Conservation (phyloP, 2,329 filamentous ascomycete species). For the Graphilbum fragrans region DNA sequence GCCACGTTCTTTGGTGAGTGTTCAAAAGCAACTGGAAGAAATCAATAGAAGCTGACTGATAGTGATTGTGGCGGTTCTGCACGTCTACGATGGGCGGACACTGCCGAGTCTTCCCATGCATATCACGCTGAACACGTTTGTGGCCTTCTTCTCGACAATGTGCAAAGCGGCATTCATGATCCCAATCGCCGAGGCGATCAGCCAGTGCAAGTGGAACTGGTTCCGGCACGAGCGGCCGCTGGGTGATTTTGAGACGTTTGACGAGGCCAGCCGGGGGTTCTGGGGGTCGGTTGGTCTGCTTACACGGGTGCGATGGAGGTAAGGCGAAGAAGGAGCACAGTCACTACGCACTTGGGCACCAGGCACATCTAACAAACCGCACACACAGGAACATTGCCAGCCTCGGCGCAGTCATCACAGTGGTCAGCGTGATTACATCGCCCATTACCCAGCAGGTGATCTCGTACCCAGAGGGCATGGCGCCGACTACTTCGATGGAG, state of each 20-base stretch:
- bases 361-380: background rate
- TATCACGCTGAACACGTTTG: constrained; percentile 16
- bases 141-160: constrained; percentile 17
- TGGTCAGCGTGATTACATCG: constrained; percentile 11
- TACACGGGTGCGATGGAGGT: no score
- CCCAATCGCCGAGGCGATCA: constrained; percentile 15
- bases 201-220: constrained; percentile 21
- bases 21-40: no score
- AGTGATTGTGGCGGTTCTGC: constrained; percentile 9
- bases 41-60: no score
- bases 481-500: background rate
- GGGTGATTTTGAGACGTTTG: constrained; percentile 17
- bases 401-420: constrained; percentile 12
- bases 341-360: background rate
- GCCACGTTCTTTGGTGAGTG: no score
- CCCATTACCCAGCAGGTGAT: constrained; percentile 14
- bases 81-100: constrained; percentile 10
- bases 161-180: constrained; percentile 14
- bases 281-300: constrained; percentile 12
- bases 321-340: constrained; percentile 12
- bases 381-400: constrained; percentile 14
- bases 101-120: constrained; percentile 12
- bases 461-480: constrained; percentile 9
- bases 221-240: constrained; percentile 14
- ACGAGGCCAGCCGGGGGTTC: constrained; percentile 14